Evolutionary conservation across 108 stramenopile species (phyloP), one percentile per base, ranked within the genome.

Genomic region (Poteriospumella lacustris): DNA sequence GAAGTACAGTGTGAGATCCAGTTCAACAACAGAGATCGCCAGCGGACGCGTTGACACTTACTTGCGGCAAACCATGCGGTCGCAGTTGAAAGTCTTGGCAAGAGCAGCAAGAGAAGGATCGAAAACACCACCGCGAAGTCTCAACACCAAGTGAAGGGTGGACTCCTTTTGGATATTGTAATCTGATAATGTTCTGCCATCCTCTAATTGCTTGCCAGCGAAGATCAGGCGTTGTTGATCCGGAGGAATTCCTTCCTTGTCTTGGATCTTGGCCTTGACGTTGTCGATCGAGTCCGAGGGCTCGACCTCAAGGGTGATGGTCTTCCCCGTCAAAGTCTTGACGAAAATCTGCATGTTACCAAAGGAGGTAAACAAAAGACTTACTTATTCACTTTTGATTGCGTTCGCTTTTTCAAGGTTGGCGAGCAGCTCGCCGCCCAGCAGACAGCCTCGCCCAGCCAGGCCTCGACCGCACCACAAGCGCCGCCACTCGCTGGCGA

Each of bases 41-140:
- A 24, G 3, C 9, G 3, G 33, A 34, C 15, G 33, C 15, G 3
- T 31, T 73, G 70, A 34, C 52, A 68, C 43, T 82, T 42, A 83
- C 82, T 83, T 83, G 77, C 82, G 77, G 82, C 82, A 83, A 39
- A 83, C 75, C 82, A 82, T 83, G 87, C 83, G 93, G 76, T 99
- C 97, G 84, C 96, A 96, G 90, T 99, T 99, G 94, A 83, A 99
- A 87, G 89, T 88, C 88, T 94, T 95, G 81, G 99, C 99, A 59
- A 99, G 84, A 72, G 97, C 85, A 60, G 99, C 99, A 69, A 99
- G 89, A n/a, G 97, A 87, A 64, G 99, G 99, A 58, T 86, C 85
- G 67, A 84, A 86, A 40, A 86, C 85, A 5, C 85, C 85, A 40
- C 85, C 85, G 68, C 84, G 85, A 29, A 86, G 79, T 31, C 85